Percentiles rank a stretch among this genome's conserved stretches.
Evolutionary conservation across 345 rosid species (phyloP).

Genomic region (Hibiscus tridactylites): DNA sequence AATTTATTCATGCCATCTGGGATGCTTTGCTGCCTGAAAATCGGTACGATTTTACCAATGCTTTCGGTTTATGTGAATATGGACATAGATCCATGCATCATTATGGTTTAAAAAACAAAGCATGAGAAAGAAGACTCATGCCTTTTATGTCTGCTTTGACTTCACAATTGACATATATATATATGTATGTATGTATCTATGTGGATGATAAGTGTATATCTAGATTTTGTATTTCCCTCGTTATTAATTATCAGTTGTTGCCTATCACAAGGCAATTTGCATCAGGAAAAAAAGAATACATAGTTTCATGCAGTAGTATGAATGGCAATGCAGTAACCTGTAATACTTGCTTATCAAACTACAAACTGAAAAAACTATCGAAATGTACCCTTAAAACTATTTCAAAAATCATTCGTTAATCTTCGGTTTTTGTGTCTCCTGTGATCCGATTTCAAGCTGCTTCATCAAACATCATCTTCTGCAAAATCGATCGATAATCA

Average conservation of each 20-base stretch:
- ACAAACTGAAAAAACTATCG: background rate
- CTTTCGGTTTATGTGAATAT: slow-evolving; percentile 1
- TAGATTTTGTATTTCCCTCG: background rate
- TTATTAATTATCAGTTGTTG: background rate
- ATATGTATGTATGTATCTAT: background rate
- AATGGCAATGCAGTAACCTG: background rate
- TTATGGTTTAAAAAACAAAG: background rate
- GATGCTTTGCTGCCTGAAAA: slow-evolving; percentile 46
- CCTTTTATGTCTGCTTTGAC: background rate
- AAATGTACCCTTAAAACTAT: background rate
- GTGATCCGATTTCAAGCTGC: background rate
- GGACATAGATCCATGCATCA: background rate
- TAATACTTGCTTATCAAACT: background rate
- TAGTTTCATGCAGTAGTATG: background rate
- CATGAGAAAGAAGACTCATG: background rate
- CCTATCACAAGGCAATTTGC: too few species aligned
- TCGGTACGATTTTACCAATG: background rate
- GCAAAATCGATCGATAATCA: background rate
- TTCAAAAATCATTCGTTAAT: background rate
- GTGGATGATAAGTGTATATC: background rate
- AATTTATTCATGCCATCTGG: slow-evolving; percentile 44
- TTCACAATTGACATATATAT: background rate
- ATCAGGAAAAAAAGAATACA: background rate
- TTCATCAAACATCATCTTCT: slow-evolving; percentile 6
- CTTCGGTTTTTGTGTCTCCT: background rate